Conservation (phyloP, 164 flowering plant species). For the Nymphaea thermarum region DNA sequence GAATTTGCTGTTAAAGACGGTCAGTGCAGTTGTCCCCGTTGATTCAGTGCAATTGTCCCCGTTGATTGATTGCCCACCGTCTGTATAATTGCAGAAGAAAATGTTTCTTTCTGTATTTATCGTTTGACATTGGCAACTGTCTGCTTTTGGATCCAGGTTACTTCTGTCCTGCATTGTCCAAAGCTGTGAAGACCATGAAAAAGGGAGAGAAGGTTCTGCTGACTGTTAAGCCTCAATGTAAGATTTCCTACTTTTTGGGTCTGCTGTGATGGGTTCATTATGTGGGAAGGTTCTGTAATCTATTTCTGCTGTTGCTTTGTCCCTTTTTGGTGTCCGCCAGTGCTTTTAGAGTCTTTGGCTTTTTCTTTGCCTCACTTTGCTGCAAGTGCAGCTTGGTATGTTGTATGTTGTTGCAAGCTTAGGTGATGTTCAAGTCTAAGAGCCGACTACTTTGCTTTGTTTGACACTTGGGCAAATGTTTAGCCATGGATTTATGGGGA, state of each 20-base stretch:
- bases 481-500: no score
- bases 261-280: neutral
- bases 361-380: no score
- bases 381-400: no score
- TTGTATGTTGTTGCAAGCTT: neutral
- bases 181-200: conserved; percentile 92
- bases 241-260: conserved; percentile 5
- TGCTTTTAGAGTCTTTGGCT: no score
- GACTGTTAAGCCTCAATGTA: conserved; percentile 91
- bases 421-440: neutral
- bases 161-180: conserved; percentile 76
- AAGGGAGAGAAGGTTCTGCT: conserved; percentile 76
- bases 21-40: conserved; percentile 11
- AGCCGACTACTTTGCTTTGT: neutral
- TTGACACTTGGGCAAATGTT: neutral
- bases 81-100: no score
- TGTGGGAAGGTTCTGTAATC: neutral
- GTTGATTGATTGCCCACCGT: no score
- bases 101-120: neutral
- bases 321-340: no score
- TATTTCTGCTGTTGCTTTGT: no score
- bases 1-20: conserved; percentile 81
- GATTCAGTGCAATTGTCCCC: no score
- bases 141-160: conserved; percentile 28
- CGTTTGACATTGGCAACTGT: neutral